Evolutionary conservation across 805 yeast species (phyloP).

Genomic region (Kluyveromyces siamensis): DNA sequence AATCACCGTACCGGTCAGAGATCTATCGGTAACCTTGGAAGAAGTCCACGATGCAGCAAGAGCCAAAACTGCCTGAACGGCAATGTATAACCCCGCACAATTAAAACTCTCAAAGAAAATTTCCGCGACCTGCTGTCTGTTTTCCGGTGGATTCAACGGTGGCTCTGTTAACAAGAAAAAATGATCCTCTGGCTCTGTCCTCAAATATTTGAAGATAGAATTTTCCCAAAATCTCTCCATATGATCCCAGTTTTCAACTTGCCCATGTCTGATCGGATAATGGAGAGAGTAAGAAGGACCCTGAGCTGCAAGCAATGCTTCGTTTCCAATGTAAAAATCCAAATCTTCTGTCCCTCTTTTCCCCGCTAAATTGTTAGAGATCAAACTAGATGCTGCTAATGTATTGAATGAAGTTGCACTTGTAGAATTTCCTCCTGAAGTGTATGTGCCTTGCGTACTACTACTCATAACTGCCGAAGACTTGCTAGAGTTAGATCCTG

Average conservation of each 20-base stretch:
- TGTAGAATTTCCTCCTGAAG: slow-evolving; percentile 25
- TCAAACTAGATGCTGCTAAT: slow-evolving; percentile 16
- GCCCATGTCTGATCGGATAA: slow-evolving; percentile 96
- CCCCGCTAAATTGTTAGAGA: slow-evolving; percentile 39
- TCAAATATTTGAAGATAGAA: slow-evolving; percentile 88
- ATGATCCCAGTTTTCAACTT: slow-evolving; percentile 98
- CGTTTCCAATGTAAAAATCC: slow-evolving; percentile 93
- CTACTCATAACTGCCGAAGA: slow-evolving; percentile 28
- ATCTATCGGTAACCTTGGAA: slow-evolving; percentile 87
- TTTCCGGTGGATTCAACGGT: slow-evolving; percentile 98
- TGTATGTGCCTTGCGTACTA: slow-evolving; percentile 15
- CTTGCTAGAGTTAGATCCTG: slow-evolving; percentile 30
- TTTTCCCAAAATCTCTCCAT: slow-evolving; percentile 99
- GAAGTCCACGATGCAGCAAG: slow-evolving; percentile 99
- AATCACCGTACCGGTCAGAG: slow-evolving; percentile 95
- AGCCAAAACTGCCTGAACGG: slow-evolving; percentile 98
- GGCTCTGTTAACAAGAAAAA: slow-evolving; percentile 94
- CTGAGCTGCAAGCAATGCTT: slow-evolving; percentile 83
- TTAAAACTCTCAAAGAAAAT: slow-evolving; percentile 98
- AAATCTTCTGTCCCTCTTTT: slow-evolving; percentile 90
- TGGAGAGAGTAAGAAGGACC: slow-evolving; percentile 81
- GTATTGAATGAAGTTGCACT: slow-evolving; percentile 29
- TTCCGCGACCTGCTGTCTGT: slow-evolving; percentile 97
- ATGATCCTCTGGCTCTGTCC: slow-evolving; percentile 99
- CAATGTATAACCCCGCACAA: slow-evolving; percentile 97